Conservation (phyloP, 768 basidiomycete genomes). For the Cubamyces sp. region DNA sequence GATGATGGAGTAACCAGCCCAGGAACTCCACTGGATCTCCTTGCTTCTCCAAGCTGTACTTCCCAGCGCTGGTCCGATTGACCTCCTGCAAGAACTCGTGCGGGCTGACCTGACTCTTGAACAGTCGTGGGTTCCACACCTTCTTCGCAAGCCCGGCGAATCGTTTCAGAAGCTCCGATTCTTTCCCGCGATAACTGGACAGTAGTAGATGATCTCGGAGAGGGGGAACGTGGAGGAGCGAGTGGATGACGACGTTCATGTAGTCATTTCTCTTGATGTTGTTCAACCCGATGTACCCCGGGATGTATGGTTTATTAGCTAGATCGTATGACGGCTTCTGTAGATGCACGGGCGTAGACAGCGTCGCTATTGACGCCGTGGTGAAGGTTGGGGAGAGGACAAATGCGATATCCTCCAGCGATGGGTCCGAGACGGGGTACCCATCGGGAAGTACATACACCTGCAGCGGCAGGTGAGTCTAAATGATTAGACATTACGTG, state of each 20-base stretch:
- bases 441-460: conserved; percentile 98
- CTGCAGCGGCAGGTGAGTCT: conserved; percentile 43
- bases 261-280: conserved; percentile 98
- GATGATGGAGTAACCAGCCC: conserved; percentile 90
- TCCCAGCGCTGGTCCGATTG: conserved; percentile 82
- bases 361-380: conserved; percentile 51
- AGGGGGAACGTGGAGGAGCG: conserved; percentile 88
- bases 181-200: conserved; percentile 71
- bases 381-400: conserved; percentile 91
- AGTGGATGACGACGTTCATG: conserved; percentile 96
- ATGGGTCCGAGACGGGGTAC: conserved; percentile 95
- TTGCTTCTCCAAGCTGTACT: conserved; percentile 91
- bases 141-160: conserved; percentile 90
- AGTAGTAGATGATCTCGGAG: conserved; percentile 87
- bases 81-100: conserved; percentile 99
- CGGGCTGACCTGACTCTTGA: conserved; percentile 98
- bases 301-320: conserved; percentile 75
- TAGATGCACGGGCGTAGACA: conserved; percentile 63
- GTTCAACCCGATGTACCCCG: conserved; percentile 96
- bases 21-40: conserved; percentile 97
- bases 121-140: conserved; percentile 93
- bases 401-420: conserved; percentile 91
- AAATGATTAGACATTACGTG: conserved; percentile 18
- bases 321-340: conserved; percentile 86
- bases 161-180: conserved; percentile 85